Base-by-base conservation (phyloP, 176 grass and related monocot species). In the Juncus inflexus region DNA sequence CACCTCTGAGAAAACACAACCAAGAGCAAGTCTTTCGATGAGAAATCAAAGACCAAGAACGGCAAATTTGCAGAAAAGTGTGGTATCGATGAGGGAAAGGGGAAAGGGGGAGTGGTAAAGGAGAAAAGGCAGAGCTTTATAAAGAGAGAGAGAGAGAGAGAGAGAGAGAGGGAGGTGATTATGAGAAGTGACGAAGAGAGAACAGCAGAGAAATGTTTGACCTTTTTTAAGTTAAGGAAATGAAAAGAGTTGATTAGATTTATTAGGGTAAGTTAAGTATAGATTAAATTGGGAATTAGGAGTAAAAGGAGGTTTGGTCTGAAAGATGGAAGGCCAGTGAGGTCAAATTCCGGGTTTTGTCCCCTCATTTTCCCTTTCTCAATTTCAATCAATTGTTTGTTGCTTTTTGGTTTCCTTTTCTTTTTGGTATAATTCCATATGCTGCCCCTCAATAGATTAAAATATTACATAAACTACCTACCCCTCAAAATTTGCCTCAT, bases 161-260 rank as follows among this genome's bases (percentile, higher is more conserved):
- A 58, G 15, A 39, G 6, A 47, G 13, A 64, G 15, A 28, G 35
- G 55, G 61, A 56, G 64, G 61, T 56, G 50, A 11, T 37, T 54
- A 28, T 28, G 19, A 28, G 19, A 28, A 28, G 19, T 47, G 7
- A 42, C 35, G 40, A 62, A 67, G 60, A 58, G 62, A 45, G 37
- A 64, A 64, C 50, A 66, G 50, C 62, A 66, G 62, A 58, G 74
- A 60, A 57, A 60, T 58, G 74, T 77, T 77, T 77, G 63, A 77
- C 74, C 74, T 66, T 76, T 65, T 65, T 65, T 40, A 58, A 47
- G 10, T 60, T 35, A 35, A 58, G 12, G 54, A 45, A 55, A 8
- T 64, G 7, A 38, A 62, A 43, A 19, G 2, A 9, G 2, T 13
- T 16, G 37, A 19, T n/a, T 70, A 50, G 28, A 4, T 13, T 16